phyloP scores from a whole-genome alignment of 2,329 filamentous ascomycete genomes.

The Epichloe aotearoae region DNA sequence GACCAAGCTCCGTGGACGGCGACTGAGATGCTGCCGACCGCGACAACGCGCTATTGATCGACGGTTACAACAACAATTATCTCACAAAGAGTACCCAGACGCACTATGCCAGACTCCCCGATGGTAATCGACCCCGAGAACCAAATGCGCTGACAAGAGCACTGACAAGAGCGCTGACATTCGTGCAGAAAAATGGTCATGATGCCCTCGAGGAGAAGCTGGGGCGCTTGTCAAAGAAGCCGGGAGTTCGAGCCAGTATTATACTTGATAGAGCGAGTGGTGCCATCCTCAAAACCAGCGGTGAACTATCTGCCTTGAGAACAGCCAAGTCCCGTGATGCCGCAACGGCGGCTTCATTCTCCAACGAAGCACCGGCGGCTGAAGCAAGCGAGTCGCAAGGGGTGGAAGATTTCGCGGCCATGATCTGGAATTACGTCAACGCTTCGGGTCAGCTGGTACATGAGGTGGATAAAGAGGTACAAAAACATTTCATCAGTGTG shows the following conservation, averaged over 20 bases:
- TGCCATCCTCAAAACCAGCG: slow-evolving; percentile 62
- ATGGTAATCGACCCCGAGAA: background rate
- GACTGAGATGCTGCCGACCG: background rate
- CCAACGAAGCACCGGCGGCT: slow-evolving; percentile 28
- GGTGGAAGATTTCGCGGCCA: slow-evolving; percentile 58
- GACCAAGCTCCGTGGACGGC: background rate
- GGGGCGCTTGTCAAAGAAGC: slow-evolving; percentile 59
- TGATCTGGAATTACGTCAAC: slow-evolving; percentile 66
- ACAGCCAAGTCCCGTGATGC: slow-evolving; percentile 23
- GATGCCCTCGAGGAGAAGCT: slow-evolving; percentile 54
- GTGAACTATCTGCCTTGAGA: slow-evolving; percentile 47
- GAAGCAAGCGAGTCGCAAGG: slow-evolving; percentile 40
- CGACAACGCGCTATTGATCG: background rate
- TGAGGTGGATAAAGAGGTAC: slow-evolving; percentile 58
- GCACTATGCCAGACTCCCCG: slow-evolving; percentile 7
- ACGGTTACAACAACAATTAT: background rate
- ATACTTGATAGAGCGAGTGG: slow-evolving; percentile 60
- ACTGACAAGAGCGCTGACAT: background rate
- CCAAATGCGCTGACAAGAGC: background rate
- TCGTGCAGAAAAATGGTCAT: slow-evolving; percentile 29
- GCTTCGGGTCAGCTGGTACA: slow-evolving; percentile 56
- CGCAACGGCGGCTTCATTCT: slow-evolving; percentile 29
- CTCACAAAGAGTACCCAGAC: background rate
- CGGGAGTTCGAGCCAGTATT: slow-evolving; percentile 66
- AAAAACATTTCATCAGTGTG: background rate